Evolutionary conservation across 1,284 basidiomycete genomes (phyloP).

Genomic region (Trichosporon coremiiforme): DNA sequence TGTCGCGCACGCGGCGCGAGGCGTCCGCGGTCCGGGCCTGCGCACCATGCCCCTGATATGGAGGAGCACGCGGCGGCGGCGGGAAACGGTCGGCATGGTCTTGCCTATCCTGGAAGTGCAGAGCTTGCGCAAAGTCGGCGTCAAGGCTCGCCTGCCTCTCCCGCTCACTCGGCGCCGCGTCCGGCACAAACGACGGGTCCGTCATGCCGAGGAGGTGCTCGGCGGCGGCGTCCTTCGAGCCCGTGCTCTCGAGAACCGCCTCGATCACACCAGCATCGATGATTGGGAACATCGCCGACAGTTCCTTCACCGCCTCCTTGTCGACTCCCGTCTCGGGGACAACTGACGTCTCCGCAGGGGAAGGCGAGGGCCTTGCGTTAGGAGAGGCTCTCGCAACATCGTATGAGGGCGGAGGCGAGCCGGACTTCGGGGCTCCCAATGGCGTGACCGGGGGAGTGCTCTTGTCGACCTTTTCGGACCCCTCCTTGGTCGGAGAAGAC

Average conservation of each 20-base stretch:
- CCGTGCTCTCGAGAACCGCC: constrained; percentile 50
- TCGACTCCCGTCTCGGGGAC: not conserved
- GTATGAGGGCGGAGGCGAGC: not conserved
- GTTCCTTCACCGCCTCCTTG: constrained; percentile 27
- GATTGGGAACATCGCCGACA: constrained; percentile 50
- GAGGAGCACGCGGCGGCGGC: not conserved
- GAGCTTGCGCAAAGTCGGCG: constrained; percentile 52
- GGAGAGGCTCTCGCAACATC: not conserved
- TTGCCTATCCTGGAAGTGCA: constrained; percentile 53
- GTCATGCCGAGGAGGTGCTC: constrained; percentile 54
- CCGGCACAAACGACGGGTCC: constrained; percentile 52
- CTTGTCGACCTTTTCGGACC: not conserved
- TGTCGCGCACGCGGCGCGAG: not conserved
- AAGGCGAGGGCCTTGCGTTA: constrained; percentile 23
- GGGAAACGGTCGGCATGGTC: constrained; percentile 11
- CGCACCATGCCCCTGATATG: not conserved
- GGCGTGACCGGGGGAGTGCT: constrained; percentile 23
- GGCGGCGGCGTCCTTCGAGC: constrained; percentile 50
- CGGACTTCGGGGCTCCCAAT: constrained; percentile 41
- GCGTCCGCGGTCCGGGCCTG: not conserved
- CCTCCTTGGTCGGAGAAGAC: not conserved
- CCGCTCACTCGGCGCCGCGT: constrained; percentile 29
- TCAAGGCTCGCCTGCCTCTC: constrained; percentile 50
- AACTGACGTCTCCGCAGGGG: constrained; percentile 49
- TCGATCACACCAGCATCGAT: constrained; percentile 53